These are phyloP conservation scores for Calonectria pteridis DNA, from an alignment of 2,329 filamentous ascomycete species.

Conservation along the genomic window DNA sequence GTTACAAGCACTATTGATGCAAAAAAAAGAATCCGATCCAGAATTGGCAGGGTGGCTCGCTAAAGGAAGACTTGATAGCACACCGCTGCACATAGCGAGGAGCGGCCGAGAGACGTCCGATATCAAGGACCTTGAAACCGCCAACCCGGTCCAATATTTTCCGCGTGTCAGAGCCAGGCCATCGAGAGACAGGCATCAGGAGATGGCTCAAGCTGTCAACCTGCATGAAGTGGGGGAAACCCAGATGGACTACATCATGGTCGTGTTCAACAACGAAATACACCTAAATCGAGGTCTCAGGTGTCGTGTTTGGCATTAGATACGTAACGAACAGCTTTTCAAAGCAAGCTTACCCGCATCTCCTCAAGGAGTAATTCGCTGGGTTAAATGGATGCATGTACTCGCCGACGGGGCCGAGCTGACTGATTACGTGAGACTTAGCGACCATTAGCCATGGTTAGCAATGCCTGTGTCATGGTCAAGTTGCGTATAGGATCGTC, in stretches of 20 bases:
- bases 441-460: conserved; percentile 7
- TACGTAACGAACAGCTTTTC: not conserved
- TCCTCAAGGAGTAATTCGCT: not conserved
- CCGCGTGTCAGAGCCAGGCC: not conserved
- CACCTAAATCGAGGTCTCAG: not conserved
- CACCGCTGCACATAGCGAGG: not conserved
- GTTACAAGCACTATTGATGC: not conserved
- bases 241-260: not conserved
- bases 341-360: not conserved
- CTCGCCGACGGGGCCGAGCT: conserved; percentile 22
- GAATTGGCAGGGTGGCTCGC: not conserved
- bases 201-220: not conserved
- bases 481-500: not conserved
- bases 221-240: not conserved
- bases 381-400: not conserved
- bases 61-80: not conserved
- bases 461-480: conserved; percentile 6
- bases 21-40: not conserved
- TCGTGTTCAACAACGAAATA: not conserved
- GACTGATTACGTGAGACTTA: conserved; percentile 20
- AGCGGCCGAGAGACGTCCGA: not conserved
- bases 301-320: too few species aligned
- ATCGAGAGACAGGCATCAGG: not conserved
- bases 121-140: not conserved
- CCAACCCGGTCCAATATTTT: not conserved